phyloP scores from a whole-genome alignment of 164 flowering plant species.

The Magnolia changhungtana region DNA sequence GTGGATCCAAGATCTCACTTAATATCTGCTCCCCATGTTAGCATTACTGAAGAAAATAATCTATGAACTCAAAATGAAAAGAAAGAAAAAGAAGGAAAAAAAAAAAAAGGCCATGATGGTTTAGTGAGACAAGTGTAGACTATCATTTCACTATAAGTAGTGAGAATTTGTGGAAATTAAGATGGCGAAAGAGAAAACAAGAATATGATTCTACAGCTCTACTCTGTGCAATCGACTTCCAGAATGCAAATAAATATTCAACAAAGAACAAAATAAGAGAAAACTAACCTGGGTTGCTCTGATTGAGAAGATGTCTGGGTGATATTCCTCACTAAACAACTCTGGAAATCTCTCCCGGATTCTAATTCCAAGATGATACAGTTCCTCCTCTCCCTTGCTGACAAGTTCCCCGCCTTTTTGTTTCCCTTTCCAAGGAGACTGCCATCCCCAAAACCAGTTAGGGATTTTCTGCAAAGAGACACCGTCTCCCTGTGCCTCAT shows the following conservation, averaged over 20 bases:
- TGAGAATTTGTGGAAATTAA: too few relatives aligned
- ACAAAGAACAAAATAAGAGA: too few relatives aligned
- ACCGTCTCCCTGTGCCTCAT: conserved; percentile 17
- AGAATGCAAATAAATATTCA: background rate
- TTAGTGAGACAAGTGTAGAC: too few relatives aligned
- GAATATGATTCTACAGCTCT: background rate
- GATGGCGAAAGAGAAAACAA: too few relatives aligned
- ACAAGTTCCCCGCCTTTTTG: conserved; percentile 74
- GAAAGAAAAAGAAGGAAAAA: too few relatives aligned
- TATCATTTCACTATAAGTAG: too few relatives aligned
- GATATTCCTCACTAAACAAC: conserved; percentile 68
- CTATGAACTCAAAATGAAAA: too few relatives aligned
- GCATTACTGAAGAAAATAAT: too few relatives aligned
- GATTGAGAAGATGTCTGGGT: conserved; percentile 67
- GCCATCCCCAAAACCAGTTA: conserved; percentile 71
- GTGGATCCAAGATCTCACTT: too few relatives aligned
- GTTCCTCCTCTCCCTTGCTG: conserved; percentile 69
- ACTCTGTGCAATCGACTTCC: background rate
- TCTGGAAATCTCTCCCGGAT: conserved; percentile 54
- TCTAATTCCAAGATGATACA: conserved; percentile 70
- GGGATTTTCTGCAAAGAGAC: conserved; percentile 44
- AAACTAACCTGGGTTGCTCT: conserved; percentile 70
- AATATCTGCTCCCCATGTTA: too few relatives aligned
- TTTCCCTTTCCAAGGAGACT: conserved; percentile 94
- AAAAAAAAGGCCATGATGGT: too few relatives aligned